phyloP scores from a whole-genome alignment of 768 basidiomycete genomes.

The Lentinula aciculospora region DNA sequence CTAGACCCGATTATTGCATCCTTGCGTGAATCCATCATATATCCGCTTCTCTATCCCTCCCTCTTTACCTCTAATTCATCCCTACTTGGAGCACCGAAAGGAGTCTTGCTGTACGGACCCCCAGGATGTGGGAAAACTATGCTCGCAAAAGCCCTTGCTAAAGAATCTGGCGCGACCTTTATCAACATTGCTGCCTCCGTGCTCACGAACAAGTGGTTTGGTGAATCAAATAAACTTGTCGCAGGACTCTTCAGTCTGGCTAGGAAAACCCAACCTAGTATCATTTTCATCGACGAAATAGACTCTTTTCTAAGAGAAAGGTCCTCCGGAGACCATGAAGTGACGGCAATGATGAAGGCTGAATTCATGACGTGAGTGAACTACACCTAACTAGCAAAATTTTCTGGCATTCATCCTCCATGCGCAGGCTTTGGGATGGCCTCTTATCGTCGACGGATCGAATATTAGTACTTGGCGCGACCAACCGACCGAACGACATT shows the following conservation, averaged over 20 bases:
- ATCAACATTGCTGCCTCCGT: conserved; percentile 80
- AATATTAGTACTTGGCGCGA: conserved; percentile 90
- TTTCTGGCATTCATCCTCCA: not conserved
- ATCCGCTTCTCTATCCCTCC: conserved; percentile 85
- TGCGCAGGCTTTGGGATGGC: conserved; percentile 87
- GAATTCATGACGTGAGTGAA: conserved; percentile 82
- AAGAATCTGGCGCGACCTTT: conserved; percentile 95
- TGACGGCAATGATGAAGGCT: conserved; percentile 98
- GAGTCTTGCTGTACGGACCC: conserved; percentile 92
- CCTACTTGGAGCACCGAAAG: conserved; percentile 88
- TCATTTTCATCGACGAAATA: conserved; percentile 99
- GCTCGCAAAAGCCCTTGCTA: conserved; percentile 97
- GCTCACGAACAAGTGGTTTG: conserved; percentile 80
- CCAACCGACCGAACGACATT: conserved; percentile 92
- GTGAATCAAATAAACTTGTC: conserved; percentile 92
- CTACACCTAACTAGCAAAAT: not conserved
- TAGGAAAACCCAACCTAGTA: conserved; percentile 86
- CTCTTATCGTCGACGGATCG: conserved; percentile 74
- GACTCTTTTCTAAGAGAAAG: conserved; percentile 92
- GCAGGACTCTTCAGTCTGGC: conserved; percentile 93
- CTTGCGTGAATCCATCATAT: conserved; percentile 93
- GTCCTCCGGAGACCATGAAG: conserved; percentile 88
- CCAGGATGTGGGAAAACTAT: conserved; percentile 99
- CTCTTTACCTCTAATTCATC: conserved; percentile 80
- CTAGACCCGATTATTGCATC: conserved; percentile 86